A percentile compares a stretch with the other conserved stretches of the same genome.
These are phyloP conservation scores for Leishmania mexicana DNA, from an alignment of 208 protist species.

Conservation along the genomic window DNA sequence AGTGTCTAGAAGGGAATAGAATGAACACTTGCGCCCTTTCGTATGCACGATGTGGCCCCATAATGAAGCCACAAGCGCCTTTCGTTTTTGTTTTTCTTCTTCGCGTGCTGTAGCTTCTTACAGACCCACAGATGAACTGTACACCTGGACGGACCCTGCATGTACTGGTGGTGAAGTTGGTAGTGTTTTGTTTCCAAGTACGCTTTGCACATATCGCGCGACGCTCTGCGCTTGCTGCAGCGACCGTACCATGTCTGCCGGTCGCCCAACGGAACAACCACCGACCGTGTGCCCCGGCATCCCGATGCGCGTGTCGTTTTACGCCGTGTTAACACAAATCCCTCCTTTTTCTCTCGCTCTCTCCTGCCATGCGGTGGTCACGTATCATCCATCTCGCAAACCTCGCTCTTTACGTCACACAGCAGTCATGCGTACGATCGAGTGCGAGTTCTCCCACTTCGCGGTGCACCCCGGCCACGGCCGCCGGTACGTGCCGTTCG, in stretches of 20 bases:
- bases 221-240: background rate
- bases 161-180: background rate
- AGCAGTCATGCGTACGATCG: slow-evolving; percentile 86
- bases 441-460: slow-evolving; percentile 94
- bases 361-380: background rate
- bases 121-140: background rate
- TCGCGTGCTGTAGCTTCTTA: background rate
- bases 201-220: background rate
- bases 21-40: too few species aligned
- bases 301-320: background rate
- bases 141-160: background rate
- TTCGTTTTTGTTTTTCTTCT: background rate
- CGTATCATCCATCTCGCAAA: background rate
- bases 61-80: too few species aligned
- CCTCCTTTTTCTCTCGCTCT: background rate
- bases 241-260: background rate
- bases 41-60: too few species aligned
- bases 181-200: too few species aligned
- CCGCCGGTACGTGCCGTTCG: slow-evolving; percentile 93
- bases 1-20: too few species aligned
- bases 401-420: background rate
- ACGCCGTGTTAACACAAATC: background rate
- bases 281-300: background rate
- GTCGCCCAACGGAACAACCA: too few species aligned
- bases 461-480: slow-evolving; percentile 94